Conservation (phyloP, 2,329 filamentous ascomycete genomes). For the Colletotrichum tropicicola region DNA sequence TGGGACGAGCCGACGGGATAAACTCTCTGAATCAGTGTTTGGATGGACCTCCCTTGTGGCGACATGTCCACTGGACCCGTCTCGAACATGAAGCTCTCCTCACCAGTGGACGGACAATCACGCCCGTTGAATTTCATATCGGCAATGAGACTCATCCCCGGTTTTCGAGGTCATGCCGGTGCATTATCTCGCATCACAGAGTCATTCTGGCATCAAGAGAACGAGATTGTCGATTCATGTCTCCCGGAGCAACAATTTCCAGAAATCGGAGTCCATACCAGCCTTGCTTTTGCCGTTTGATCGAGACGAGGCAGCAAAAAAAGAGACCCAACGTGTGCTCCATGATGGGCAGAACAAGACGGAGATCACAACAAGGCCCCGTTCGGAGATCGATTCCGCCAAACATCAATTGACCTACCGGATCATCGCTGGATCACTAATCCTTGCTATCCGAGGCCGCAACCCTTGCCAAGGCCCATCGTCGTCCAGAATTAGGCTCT, state of each 20-base stretch:
- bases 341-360: background rate
- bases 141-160: no score
- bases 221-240: background rate
- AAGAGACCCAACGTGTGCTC: background rate
- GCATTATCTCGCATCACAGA: background rate
- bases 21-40: background rate
- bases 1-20: conserved; percentile 1
- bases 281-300: background rate
- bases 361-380: background rate
- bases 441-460: background rate
- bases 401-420: background rate
- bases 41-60: background rate
- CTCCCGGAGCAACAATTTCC: background rate
- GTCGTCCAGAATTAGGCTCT: background rate
- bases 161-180: background rate
- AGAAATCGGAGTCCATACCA: background rate
- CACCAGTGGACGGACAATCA: conserved; percentile 1
- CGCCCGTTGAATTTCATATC: background rate
- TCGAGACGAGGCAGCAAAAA: background rate
- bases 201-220: background rate
- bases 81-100: no score
- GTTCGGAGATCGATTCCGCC: background rate
- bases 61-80: background rate
- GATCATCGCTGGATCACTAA: background rate
- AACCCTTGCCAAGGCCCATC: background rate